Conservation (phyloP, 83 land plant species). For the Thuja plicata region DNA sequence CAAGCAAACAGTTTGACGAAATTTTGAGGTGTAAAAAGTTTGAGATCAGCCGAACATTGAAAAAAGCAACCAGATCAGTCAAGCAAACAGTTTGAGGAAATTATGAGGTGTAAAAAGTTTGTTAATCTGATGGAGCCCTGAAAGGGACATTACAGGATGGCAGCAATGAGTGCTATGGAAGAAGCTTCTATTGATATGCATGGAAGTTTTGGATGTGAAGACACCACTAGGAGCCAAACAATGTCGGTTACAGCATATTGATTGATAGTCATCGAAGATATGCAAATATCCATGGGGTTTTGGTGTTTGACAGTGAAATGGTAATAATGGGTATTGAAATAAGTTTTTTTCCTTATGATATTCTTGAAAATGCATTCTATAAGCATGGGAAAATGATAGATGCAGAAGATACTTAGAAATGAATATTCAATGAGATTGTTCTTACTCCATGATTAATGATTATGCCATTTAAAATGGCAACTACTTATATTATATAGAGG, state of each 20-base stretch:
- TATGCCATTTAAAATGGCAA: constrained; percentile 17
- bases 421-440: constrained; percentile 28
- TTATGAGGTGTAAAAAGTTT: too few relatives aligned
- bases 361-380: constrained; percentile 47
- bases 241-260: constrained; percentile 46
- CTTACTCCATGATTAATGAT: constrained; percentile 41
- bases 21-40: too few relatives aligned
- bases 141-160: too few relatives aligned
- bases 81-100: too few relatives aligned
- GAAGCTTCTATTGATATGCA: too few relatives aligned
- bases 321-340: constrained; percentile 18
- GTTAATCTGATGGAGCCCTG: too few relatives aligned
- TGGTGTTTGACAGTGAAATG: constrained; percentile 31
- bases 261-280: constrained; percentile 48
- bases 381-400: constrained; percentile 31
- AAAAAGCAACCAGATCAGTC: too few relatives aligned
- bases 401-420: constrained; percentile 36
- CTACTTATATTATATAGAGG: background rate
- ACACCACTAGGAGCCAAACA: constrained; percentile 14
- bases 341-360: constrained; percentile 44
- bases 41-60: too few relatives aligned
- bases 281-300: constrained; percentile 36
- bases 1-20: too few relatives aligned
- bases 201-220: too few relatives aligned
- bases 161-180: too few relatives aligned